Evolutionary conservation across 352 stramenopile genomes (phyloP).

Genomic region (Phytopythium delawarense): DNA sequence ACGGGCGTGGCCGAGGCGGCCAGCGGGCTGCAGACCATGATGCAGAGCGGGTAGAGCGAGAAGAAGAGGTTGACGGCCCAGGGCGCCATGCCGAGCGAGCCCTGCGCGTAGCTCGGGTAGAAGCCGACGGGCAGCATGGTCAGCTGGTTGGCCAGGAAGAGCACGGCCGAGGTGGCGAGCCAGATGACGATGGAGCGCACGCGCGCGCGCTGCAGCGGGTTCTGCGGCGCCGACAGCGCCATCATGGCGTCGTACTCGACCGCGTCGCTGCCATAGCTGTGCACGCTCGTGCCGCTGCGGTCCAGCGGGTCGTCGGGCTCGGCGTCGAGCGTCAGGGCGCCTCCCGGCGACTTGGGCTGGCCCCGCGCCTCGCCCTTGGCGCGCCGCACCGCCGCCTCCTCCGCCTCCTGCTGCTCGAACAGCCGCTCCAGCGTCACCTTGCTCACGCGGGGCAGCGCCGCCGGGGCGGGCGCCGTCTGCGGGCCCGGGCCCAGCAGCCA

Average conservation of each 20-base stretch:
- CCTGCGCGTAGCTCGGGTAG: conserved; percentile 54
- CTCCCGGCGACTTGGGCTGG: background rate
- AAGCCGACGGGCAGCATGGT: conserved; percentile 74
- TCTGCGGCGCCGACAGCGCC: conserved; percentile 50
- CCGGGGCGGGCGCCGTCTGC: conserved; percentile 12
- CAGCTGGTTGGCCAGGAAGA: conserved; percentile 75
- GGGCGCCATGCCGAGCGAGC: conserved; percentile 38
- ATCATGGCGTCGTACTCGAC: conserved; percentile 52
- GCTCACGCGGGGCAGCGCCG: conserved; percentile 5
- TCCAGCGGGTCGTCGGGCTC: conserved; percentile 26
- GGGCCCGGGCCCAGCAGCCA: conserved; percentile 2
- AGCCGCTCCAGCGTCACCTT: conserved; percentile 9
- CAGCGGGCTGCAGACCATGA: conserved; percentile 69
- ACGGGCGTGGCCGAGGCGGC: conserved; percentile 35
- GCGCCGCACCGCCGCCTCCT: conserved; percentile 5
- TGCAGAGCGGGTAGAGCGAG: conserved; percentile 64
- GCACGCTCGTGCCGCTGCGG: conserved; percentile 30
- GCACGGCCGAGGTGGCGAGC: conserved; percentile 37
- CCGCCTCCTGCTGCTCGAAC: conserved; percentile 8
- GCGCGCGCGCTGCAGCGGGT: conserved; percentile 40
- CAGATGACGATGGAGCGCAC: conserved; percentile 46
- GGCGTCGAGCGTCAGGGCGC: conserved; percentile 4
- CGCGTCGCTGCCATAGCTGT: conserved; percentile 31
- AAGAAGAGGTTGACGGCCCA: conserved; percentile 65
- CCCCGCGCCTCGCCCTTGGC: background rate